These are phyloP conservation scores for Fusarium sp. DNA, from an alignment of 2,329 filamentous ascomycete genomes.

Conservation along the genomic window DNA sequence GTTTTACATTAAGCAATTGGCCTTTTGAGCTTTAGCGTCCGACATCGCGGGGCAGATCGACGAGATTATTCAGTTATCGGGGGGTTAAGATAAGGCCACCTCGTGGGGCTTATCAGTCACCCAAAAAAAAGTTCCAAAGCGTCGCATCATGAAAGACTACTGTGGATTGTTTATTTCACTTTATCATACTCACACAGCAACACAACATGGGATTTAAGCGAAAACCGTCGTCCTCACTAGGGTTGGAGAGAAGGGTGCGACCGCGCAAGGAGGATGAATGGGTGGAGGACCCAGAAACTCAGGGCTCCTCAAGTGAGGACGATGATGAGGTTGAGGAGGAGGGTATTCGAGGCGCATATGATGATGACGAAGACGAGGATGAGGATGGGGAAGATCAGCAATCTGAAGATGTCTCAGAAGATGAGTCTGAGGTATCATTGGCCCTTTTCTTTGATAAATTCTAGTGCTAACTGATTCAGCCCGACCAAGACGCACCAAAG, in stretches of 20 bases:
- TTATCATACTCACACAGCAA: not conserved
- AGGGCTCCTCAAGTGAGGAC: constrained; percentile 47
- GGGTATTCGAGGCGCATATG: constrained; percentile 42
- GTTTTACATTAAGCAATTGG: constrained; percentile 3
- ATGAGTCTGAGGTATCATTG: constrained; percentile 47
- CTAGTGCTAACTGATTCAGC: constrained; percentile 35
- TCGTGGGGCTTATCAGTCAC: constrained; percentile 40
- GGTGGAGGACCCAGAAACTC: constrained; percentile 55
- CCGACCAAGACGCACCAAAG: constrained; percentile 51
- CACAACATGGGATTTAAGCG: constrained; percentile 56
- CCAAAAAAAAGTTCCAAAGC: constrained; percentile 35
- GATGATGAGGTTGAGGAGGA: constrained; percentile 52
- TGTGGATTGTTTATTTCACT: constrained; percentile 2
- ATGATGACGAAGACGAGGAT: constrained; percentile 49
- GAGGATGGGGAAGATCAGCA: constrained; percentile 39
- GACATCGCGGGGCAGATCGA: constrained; percentile 23
- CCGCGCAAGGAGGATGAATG: constrained; percentile 60
- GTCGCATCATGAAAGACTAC: not conserved
- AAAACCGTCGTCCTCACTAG: constrained; percentile 53
- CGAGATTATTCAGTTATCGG: constrained; percentile 27
- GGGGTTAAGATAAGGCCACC: constrained; percentile 33
- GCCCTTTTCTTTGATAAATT: not conserved
- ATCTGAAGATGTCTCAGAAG: constrained; percentile 45
- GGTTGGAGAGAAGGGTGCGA: constrained; percentile 60
- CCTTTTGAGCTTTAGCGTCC: constrained; percentile 19